These are phyloP conservation scores for Boechera retrofracta DNA, from an alignment of 345 rosid genomes.

Conservation along the genomic window DNA sequence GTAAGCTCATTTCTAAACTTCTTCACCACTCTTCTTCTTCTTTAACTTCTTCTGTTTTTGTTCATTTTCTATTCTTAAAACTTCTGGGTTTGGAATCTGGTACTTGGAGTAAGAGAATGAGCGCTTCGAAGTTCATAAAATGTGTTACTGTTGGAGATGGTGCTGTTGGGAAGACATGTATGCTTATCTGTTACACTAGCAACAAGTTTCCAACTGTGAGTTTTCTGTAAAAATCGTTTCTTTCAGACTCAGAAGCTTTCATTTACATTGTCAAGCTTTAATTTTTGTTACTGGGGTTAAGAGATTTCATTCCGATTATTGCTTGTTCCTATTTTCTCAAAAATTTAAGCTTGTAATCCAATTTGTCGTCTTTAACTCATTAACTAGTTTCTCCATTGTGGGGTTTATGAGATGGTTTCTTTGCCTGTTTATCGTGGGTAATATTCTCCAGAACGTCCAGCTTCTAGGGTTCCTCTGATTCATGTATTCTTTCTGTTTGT, in stretches of 20 bases:
- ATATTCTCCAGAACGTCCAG: too few species aligned
- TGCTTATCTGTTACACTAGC: constrained; percentile 98
- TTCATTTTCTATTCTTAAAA: neutral
- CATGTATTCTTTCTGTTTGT: constrained; percentile 6
- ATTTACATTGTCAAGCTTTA: neutral
- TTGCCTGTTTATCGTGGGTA: too few species aligned
- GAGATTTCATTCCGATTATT: constrained; percentile 10
- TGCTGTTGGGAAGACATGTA: constrained; percentile 99
- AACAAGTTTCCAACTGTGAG: constrained; percentile 98
- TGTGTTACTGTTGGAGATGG: constrained; percentile 99
- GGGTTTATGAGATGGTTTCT: constrained; percentile 1
- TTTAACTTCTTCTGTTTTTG: constrained; percentile 3
- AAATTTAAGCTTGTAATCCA: neutral
- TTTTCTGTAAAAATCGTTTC: neutral
- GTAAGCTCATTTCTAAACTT: constrained; percentile 32
- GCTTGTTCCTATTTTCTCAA: neutral
- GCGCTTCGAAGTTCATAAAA: constrained; percentile 95
- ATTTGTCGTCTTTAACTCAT: neutral
- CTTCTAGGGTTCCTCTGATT: constrained; percentile 4
- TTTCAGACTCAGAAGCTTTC: neutral
- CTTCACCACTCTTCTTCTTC: constrained; percentile 33
- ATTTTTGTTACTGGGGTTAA: constrained; percentile 31
- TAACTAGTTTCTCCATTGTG: neutral
- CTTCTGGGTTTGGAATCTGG: constrained; percentile 25
- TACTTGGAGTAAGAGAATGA: constrained; percentile 56